Percentiles rank a stretch among this genome's conserved stretches.
Conservation (phyloP, 2,329 filamentous ascomycete species). For the Aspergillus sojae region DNA sequence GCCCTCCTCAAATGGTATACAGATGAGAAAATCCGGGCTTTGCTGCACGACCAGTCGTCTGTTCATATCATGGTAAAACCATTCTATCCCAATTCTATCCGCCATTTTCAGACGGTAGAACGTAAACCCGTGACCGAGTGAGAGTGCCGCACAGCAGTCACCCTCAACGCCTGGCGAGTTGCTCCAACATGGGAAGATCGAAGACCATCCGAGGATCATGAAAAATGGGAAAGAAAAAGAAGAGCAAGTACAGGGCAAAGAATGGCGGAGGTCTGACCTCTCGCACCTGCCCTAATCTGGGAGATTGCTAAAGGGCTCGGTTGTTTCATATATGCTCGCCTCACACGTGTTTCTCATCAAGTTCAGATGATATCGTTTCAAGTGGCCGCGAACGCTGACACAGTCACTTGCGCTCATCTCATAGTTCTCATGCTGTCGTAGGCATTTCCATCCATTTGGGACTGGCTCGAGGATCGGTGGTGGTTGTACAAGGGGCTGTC, state of each 20-base stretch:
- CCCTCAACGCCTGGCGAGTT: neutral
- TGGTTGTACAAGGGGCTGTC: slow-evolving; percentile 19
- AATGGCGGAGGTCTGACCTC: neutral
- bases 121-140: neutral
- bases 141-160: slow-evolving; percentile 21
- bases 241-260: slow-evolving; percentile 1
- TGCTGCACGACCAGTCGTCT: neutral
- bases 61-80: neutral
- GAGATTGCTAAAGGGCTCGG: neutral
- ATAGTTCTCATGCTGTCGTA: slow-evolving; percentile 18
- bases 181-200: neutral
- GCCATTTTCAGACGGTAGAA: slow-evolving; percentile 14
- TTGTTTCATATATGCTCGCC: neutral
- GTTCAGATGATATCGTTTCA: slow-evolving; percentile 11
- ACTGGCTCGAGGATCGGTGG: slow-evolving; percentile 17
- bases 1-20: neutral
- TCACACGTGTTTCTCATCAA: slow-evolving; percentile 9
- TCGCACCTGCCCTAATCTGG: neutral
- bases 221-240: slow-evolving; percentile 1
- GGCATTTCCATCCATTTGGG: slow-evolving; percentile 14
- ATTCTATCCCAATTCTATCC: slow-evolving; percentile 17
- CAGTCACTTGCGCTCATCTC: slow-evolving; percentile 13
- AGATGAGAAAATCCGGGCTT: slow-evolving; percentile 3
- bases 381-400: slow-evolving; percentile 14
- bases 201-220: neutral